Evolutionary conservation across 176 grass and related monocot genomes (phyloP).

Genomic region (barley (Hordeum vulgare)): DNA sequence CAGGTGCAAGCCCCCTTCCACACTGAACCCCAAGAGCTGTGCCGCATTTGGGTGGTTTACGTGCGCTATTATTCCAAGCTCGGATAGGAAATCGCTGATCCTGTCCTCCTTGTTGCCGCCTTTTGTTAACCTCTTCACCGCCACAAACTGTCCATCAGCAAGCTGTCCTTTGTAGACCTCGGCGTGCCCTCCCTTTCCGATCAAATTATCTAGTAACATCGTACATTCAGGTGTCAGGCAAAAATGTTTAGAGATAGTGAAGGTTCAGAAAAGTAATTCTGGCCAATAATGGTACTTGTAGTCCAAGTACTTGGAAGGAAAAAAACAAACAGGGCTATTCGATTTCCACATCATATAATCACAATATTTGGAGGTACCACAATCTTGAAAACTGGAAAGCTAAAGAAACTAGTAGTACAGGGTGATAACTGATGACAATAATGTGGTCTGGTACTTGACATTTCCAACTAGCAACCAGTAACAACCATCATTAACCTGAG

Average conservation of each 20-base stretch:
- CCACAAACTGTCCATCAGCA: conserved; percentile 70
- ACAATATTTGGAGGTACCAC: not conserved
- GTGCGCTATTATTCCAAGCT: conserved; percentile 99
- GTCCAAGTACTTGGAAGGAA: not conserved
- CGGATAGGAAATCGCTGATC: conserved; percentile 80
- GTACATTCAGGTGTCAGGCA: conserved; percentile 2
- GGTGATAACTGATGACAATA: not conserved
- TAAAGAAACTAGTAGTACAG: conserved; percentile 9
- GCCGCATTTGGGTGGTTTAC: conserved; percentile 96
- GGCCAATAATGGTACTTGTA: not conserved
- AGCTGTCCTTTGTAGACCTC: conserved; percentile 88
- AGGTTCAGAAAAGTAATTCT: not conserved
- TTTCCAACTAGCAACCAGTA: conserved; percentile 19
- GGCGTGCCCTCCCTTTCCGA: conserved; percentile 92
- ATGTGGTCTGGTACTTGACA: not conserved
- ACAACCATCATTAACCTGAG: conserved; percentile 25
- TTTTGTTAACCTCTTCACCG: conserved; percentile 92
- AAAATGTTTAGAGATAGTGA: conserved; percentile 10
- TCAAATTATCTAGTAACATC: conserved; percentile 63
- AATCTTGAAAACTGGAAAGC: not conserved
- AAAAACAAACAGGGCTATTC: not conserved
- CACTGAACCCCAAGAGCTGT: conserved; percentile 91
- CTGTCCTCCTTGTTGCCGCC: conserved; percentile 75
- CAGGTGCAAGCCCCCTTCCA: conserved; percentile 80
- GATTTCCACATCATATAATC: not conserved